phyloP scores from a whole-genome alignment of 2,329 filamentous ascomycete genomes.

The Penicillium vulpinum region DNA sequence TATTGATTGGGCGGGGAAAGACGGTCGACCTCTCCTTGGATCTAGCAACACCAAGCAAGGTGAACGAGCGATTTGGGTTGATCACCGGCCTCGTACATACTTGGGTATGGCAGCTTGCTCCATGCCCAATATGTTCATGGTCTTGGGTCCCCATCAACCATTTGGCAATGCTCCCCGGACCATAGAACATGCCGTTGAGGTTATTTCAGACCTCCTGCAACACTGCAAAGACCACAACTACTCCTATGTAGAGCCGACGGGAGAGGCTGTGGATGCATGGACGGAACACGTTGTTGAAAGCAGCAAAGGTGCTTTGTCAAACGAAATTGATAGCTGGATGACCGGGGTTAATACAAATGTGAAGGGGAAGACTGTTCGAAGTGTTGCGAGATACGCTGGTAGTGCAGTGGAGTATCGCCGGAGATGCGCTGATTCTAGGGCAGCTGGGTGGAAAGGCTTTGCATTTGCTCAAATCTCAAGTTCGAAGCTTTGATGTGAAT shows the following conservation, averaged over 20 bases:
- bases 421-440: conserved; percentile 14
- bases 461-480: conserved; percentile 1
- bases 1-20: conserved; percentile 42
- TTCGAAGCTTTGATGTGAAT: not conserved
- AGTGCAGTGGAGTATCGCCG: conserved; percentile 47
- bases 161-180: conserved; percentile 38
- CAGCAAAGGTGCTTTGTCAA: conserved; percentile 46
- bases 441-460: conserved; percentile 7
- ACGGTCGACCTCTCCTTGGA: conserved; percentile 33
- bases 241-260: conserved; percentile 41
- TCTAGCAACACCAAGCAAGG: conserved; percentile 21
- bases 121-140: conserved; percentile 54
- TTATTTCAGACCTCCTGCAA: conserved; percentile 42
- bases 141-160: conserved; percentile 56
- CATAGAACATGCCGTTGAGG: conserved; percentile 36
- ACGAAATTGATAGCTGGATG: conserved; percentile 56
- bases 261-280: conserved; percentile 45
- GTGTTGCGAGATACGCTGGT: conserved; percentile 50
- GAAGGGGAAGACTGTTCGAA: conserved; percentile 46
- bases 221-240: conserved; percentile 24
- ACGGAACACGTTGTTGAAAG: conserved; percentile 52
- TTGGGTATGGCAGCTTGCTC: conserved; percentile 46
- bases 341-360: conserved; percentile 56
- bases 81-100: conserved; percentile 38
- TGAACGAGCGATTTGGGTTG: conserved; percentile 22